Conservation (phyloP, 1,284 basidiomycete species). For the Golubevia pallescens region DNA sequence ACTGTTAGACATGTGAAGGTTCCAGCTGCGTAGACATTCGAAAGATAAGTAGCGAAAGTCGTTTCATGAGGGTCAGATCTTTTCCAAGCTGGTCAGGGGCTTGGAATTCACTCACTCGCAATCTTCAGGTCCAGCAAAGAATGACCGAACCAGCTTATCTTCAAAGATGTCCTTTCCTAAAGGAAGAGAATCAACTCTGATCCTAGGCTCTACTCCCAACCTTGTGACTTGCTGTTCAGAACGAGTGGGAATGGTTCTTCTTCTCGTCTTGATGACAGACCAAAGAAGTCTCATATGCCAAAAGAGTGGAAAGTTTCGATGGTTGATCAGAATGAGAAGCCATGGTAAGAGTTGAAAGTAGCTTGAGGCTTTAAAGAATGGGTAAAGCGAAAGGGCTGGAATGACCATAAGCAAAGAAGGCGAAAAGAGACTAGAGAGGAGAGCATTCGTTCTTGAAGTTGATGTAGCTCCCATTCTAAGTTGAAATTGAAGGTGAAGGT, state of each 20-base stretch:
- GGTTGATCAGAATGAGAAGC: slow-evolving; percentile 26
- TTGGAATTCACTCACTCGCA: slow-evolving; percentile 31
- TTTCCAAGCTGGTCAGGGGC: too few species aligned
- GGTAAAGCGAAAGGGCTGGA: slow-evolving; percentile 9
- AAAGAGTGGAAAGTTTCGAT: slow-evolving; percentile 25
- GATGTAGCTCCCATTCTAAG: too few species aligned
- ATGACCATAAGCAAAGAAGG: slow-evolving; percentile 1
- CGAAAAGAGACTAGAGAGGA: background rate
- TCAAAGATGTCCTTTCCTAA: slow-evolving; percentile 37
- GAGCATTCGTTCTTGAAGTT: too few species aligned
- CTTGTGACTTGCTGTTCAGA: slow-evolving; percentile 7
- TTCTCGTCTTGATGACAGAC: slow-evolving; percentile 19
- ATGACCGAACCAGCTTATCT: slow-evolving; percentile 16
- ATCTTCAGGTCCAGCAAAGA: slow-evolving; percentile 34
- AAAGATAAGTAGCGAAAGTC: too few species aligned
- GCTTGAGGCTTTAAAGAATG: slow-evolving; percentile 19
- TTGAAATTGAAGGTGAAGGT: too few species aligned
- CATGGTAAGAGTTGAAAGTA: slow-evolving; percentile 26
- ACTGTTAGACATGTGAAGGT: slow-evolving; percentile 34
- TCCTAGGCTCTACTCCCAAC: slow-evolving; percentile 11
- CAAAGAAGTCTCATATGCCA: slow-evolving; percentile 36
- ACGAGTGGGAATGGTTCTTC: slow-evolving; percentile 7
- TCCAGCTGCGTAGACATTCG: background rate
- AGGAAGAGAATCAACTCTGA: slow-evolving; percentile 24
- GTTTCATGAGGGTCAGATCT: too few species aligned